Conservation (phyloP, 2,329 filamentous ascomycete genomes). For the Mollisiaceae sp. region DNA sequence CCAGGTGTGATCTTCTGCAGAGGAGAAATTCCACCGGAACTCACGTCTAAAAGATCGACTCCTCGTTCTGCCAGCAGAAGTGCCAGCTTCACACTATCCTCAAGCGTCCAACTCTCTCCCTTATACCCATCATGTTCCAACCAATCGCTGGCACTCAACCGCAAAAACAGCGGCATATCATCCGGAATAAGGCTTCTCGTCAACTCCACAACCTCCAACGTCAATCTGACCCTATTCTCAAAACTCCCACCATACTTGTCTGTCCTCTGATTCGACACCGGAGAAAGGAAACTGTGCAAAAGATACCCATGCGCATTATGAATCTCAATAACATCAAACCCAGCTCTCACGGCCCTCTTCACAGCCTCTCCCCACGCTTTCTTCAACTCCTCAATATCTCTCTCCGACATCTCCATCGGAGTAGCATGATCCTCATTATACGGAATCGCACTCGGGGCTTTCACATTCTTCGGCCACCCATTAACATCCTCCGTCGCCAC, state of each 20-base stretch:
- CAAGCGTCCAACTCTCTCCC: constrained; percentile 68
- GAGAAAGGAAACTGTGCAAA: constrained; percentile 71
- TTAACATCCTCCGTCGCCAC: constrained; percentile 55
- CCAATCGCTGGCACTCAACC: constrained; percentile 79
- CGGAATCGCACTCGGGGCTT: constrained; percentile 56
- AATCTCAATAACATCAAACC: constrained; percentile 76
- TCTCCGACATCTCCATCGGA: constrained; percentile 70
- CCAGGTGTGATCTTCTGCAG: constrained; percentile 61
- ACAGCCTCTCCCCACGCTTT: constrained; percentile 63
- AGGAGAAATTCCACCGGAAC: constrained; percentile 67
- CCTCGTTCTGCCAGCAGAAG: constrained; percentile 66
- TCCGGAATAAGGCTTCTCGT: constrained; percentile 67
- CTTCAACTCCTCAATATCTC: constrained; percentile 71
- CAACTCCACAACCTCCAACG: constrained; percentile 69
- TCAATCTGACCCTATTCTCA: constrained; percentile 73
- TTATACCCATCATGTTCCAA: constrained; percentile 63
- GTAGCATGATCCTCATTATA: constrained; percentile 65
- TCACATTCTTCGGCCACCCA: constrained; percentile 63
- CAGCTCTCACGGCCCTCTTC: constrained; percentile 67
- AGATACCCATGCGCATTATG: constrained; percentile 84
- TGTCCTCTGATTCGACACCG: constrained; percentile 70
- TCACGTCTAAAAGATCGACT: constrained; percentile 78
- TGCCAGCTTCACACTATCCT: constrained; percentile 68
- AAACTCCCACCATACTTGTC: constrained; percentile 72
- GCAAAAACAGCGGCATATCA: constrained; percentile 72